These are phyloP conservation scores for Fistulifera pelliculosa DNA, from an alignment of 108 stramenopile genomes.

Conservation along the genomic window DNA sequence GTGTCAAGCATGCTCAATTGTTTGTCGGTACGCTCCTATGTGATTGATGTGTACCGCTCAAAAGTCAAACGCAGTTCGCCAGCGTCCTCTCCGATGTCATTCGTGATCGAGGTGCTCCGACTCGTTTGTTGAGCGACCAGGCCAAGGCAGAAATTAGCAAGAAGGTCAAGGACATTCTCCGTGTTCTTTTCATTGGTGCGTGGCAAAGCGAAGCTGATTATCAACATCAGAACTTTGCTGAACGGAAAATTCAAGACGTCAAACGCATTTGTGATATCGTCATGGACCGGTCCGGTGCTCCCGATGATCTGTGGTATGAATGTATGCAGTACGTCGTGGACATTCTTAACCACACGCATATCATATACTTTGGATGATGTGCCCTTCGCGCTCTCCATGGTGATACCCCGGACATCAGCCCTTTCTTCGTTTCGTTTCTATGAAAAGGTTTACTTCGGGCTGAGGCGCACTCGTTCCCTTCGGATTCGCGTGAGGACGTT, in stretches of 20 bases:
- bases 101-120: slow-evolving; percentile 26
- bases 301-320: background rate
- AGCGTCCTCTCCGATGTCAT: background rate
- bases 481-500: no score
- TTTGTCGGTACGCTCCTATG: no score
- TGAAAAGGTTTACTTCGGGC: no score
- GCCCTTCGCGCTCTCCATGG: no score
- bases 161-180: background rate
- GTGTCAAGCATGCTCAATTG: no score
- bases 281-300: background rate
- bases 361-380: no score
- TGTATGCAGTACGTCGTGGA: background rate
- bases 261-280: background rate
- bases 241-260: background rate
- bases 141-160: slow-evolving; percentile 1
- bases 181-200: background rate
- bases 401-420: no score
- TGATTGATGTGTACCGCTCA: no score
- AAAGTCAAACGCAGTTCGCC: background rate
- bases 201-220: background rate
- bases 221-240: background rate
- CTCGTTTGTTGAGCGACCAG: slow-evolving; percentile 3
- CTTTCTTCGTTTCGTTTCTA: no score
- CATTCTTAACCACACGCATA: background rate
- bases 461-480: no score